These are phyloP conservation scores for Leptomonas pyrrhocoris DNA, from an alignment of 208 protist genomes.

Conservation along the genomic window DNA sequence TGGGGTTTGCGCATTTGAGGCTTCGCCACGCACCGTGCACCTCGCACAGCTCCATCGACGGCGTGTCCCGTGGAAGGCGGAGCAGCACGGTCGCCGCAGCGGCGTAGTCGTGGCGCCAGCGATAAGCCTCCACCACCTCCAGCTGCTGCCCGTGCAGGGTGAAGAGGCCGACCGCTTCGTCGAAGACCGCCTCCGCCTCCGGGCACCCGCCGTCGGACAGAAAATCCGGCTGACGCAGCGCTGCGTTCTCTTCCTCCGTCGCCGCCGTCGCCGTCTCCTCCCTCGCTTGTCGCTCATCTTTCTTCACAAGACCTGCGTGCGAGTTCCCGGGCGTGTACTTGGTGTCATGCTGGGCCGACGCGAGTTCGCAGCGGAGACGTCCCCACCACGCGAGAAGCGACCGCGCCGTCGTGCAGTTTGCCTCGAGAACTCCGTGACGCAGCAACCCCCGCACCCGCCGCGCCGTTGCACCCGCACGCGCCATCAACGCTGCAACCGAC, in stretches of 20 bases:
- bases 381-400: constrained; percentile 29
- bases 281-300: no score
- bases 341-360: constrained; percentile 1
- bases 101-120: constrained; percentile 24
- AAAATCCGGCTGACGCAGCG: not conserved
- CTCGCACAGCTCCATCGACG: constrained; percentile 7
- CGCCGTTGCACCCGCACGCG: not conserved
- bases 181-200: constrained; percentile 18
- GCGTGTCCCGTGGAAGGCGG: constrained; percentile 3
- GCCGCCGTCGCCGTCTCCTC: not conserved
- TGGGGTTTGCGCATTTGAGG: not conserved
- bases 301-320: no score
- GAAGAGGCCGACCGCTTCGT: constrained; percentile 24
- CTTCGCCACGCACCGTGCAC: constrained; percentile 7
- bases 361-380: constrained; percentile 14
- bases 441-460: constrained; percentile 19
- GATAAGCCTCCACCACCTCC: constrained; percentile 30
- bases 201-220: not conserved
- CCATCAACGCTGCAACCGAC: not conserved
- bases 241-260: not conserved
- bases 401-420: constrained; percentile 14
- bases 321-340: not conserved
- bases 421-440: constrained; percentile 21
- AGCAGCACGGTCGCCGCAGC: constrained; percentile 16
- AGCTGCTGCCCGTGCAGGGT: constrained; percentile 12